phyloP scores from a whole-genome alignment of 129 eudicot genomes.

The Logfia minima region DNA sequence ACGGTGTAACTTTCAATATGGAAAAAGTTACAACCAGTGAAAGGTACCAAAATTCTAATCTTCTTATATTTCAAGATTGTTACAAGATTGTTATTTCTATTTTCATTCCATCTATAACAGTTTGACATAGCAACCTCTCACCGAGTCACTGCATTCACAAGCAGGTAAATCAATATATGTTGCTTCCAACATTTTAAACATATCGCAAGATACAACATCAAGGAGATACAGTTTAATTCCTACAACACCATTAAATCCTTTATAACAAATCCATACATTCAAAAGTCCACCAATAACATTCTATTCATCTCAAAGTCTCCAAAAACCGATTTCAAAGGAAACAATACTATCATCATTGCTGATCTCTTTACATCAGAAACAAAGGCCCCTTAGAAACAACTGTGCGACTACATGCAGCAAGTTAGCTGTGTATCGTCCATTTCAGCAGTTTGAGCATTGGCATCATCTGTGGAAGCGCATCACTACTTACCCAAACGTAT shows the following conservation, averaged over 20 bases:
- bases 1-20: no score
- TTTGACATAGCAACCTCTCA: no score
- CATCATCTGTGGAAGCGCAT: constrained; percentile 13
- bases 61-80: no score
- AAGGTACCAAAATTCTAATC: no score
- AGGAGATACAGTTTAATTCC: neutral
- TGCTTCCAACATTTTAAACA: neutral
- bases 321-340: neutral
- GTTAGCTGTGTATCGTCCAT: constrained; percentile 1
- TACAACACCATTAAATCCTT: constrained; percentile 2
- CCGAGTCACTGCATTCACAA: neutral
- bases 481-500: constrained; percentile 8
- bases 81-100: no score
- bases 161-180: neutral
- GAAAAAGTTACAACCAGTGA: no score
- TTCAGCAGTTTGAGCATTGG: constrained; percentile 11
- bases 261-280: neutral
- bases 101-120: neutral
- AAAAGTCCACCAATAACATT: neutral
- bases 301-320: neutral
- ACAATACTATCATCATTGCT: neutral
- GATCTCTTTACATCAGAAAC: constrained; percentile 22
- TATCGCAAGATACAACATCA: neutral
- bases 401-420: constrained; percentile 14
- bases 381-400: neutral